phyloP scores from a whole-genome alignment of 2,329 filamentous ascomycete species.

The Cladophialophora yegresii region DNA sequence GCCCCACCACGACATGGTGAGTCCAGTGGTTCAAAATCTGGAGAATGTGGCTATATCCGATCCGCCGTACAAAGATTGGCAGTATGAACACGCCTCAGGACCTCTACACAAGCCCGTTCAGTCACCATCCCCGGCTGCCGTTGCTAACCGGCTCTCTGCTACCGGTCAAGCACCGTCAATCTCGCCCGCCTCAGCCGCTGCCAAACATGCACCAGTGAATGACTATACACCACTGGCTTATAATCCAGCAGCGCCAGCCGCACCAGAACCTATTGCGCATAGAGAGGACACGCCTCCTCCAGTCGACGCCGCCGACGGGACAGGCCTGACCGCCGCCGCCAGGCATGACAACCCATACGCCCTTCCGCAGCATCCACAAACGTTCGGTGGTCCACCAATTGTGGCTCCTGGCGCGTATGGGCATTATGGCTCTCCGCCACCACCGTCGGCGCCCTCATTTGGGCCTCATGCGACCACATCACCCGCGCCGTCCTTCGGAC shows the following conservation, averaged over 20 bases:
- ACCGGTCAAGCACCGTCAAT: slow-evolving; percentile 22
- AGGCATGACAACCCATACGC: slow-evolving; percentile 44
- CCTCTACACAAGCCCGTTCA: slow-evolving; percentile 38
- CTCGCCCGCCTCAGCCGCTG: slow-evolving; percentile 15
- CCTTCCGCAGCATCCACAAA: slow-evolving; percentile 33
- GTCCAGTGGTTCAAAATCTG: slow-evolving; percentile 64
- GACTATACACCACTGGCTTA: slow-evolving; percentile 59
- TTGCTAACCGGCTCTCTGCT: slow-evolving; percentile 8
- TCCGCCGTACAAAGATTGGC: slow-evolving; percentile 51
- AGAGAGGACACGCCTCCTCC: slow-evolving; percentile 69
- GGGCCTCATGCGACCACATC: slow-evolving; percentile 24
- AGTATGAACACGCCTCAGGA: slow-evolving; percentile 37
- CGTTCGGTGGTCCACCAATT: slow-evolving; percentile 34
- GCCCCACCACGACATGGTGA: slow-evolving; percentile 45
- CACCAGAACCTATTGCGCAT: slow-evolving; percentile 64
- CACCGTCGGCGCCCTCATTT: slow-evolving; percentile 13
- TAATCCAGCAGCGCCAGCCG: slow-evolving; percentile 66
- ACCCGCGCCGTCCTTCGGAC: slow-evolving; percentile 25
- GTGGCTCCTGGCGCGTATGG: slow-evolving; percentile 23
- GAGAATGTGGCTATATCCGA: slow-evolving; percentile 63
- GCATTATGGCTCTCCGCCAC: slow-evolving; percentile 27
- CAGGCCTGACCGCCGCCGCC: slow-evolving; percentile 48
- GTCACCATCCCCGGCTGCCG: slow-evolving; percentile 33
- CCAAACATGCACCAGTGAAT: slow-evolving; percentile 10
- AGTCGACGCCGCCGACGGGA: slow-evolving; percentile 54